These are phyloP conservation scores for Suillus variegatus DNA, from an alignment of 768 basidiomycete species.

Conservation along the genomic window DNA sequence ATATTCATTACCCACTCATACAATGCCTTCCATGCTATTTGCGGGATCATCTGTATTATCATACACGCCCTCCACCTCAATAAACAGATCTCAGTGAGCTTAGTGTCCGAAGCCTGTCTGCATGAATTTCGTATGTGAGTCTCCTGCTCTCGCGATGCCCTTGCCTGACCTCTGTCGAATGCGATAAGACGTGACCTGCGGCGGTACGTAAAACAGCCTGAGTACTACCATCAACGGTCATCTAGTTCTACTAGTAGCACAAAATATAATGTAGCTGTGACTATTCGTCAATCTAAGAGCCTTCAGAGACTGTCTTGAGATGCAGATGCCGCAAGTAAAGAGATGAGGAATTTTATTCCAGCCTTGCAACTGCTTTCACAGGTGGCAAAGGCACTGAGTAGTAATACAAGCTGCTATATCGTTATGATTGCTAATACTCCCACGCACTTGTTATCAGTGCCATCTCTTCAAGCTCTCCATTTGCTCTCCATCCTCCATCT, in stretches of 20 bases:
- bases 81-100: conserved; percentile 46
- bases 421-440: too few relatives aligned
- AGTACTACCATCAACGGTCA: neutral
- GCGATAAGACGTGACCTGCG: neutral
- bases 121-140: too few relatives aligned
- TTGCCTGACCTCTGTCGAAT: neutral
- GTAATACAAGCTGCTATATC: too few relatives aligned
- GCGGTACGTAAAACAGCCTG: neutral
- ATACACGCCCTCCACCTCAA: neutral
- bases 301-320: neutral
- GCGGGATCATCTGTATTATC: neutral
- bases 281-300: too few relatives aligned
- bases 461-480: too few relatives aligned
- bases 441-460: neutral
- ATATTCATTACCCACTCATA: too few relatives aligned
- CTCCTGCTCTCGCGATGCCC: neutral
- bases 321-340: neutral
- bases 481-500: neutral
- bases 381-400: too few relatives aligned
- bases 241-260: too few relatives aligned
- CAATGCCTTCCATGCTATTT: neutral
- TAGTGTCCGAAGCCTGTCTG: too few relatives aligned
- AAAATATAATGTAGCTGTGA: too few relatives aligned
- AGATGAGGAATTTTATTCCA: neutral
- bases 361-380: too few relatives aligned